Conservation (phyloP, 2,329 filamentous ascomycete genomes). For the Arthrobotrys conoides region DNA sequence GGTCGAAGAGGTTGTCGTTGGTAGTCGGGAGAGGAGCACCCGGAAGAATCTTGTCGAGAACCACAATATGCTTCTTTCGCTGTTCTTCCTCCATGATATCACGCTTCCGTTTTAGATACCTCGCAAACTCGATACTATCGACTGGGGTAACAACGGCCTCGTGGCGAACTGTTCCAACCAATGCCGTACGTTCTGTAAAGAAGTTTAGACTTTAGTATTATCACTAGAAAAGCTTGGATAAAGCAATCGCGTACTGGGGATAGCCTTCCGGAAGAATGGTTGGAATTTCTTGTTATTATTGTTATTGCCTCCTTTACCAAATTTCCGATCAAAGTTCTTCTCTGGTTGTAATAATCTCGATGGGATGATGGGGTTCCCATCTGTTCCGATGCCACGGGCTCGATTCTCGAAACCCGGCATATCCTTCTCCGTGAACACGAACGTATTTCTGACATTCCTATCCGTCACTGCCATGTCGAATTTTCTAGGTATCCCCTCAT, state of each 20-base stretch:
- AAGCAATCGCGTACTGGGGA: constrained; percentile 75
- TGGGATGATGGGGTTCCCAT: constrained; percentile 64
- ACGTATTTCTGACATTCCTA: constrained; percentile 82
- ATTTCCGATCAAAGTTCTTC: constrained; percentile 61
- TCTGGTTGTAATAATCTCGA: constrained; percentile 63
- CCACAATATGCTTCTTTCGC: constrained; percentile 70
- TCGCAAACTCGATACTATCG: constrained; percentile 68
- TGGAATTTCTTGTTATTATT: constrained; percentile 69
- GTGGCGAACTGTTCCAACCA: constrained; percentile 80
- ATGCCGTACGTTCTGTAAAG: constrained; percentile 79
- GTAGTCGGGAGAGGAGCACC: constrained; percentile 67
- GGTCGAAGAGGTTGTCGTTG: constrained; percentile 44
- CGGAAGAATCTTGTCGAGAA: constrained; percentile 71
- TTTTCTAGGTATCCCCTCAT: constrained; percentile 85
- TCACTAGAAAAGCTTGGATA: background rate
- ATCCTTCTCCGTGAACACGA: constrained; percentile 93
- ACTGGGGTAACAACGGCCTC: constrained; percentile 69
- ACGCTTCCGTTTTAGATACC: constrained; percentile 67
- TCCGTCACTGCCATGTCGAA: constrained; percentile 83
- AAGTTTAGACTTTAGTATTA: constrained; percentile 10
- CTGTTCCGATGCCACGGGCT: constrained; percentile 65
- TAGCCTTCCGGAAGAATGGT: constrained; percentile 78
- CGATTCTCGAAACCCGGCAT: constrained; percentile 78
- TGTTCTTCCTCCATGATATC: constrained; percentile 70
- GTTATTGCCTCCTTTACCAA: constrained; percentile 13